Percentiles rank a stretch among this genome's conserved stretches.
phyloP scores from a whole-genome alignment of 768 basidiomycete species.

The Zangia roseola region DNA sequence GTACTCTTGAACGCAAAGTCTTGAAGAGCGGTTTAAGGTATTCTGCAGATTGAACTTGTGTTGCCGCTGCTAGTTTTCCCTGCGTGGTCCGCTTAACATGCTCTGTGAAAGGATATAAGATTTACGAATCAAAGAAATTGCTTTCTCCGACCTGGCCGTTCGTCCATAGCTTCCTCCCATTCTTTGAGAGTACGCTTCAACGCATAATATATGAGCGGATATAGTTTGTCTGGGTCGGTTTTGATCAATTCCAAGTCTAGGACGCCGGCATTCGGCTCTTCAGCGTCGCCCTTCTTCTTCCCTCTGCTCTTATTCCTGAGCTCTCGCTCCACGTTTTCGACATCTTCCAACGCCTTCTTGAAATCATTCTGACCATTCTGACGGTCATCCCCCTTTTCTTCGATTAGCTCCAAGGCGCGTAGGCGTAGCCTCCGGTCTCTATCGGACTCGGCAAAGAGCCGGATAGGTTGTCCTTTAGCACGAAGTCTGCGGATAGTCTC shows the following conservation, averaged over 20 bases:
- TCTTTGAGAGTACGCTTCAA: slow-evolving; percentile 91
- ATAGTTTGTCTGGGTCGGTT: slow-evolving; percentile 90
- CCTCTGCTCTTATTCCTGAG: slow-evolving; percentile 53
- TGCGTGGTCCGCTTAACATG: slow-evolving; percentile 84
- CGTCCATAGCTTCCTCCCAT: slow-evolving; percentile 95
- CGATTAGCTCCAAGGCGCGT: slow-evolving; percentile 92
- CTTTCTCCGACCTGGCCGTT: slow-evolving; percentile 72
- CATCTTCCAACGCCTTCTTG: slow-evolving; percentile 83
- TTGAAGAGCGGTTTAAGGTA: slow-evolving; percentile 98
- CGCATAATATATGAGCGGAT: slow-evolving; percentile 96
- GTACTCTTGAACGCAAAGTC: slow-evolving; percentile 78
- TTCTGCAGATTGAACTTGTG: slow-evolving; percentile 92
- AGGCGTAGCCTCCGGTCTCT: slow-evolving; percentile 88
- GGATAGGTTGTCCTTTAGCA: slow-evolving; percentile 89
- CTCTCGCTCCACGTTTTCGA: slow-evolving; percentile 74
- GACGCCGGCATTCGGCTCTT: slow-evolving; percentile 51
- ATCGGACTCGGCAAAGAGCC: slow-evolving; percentile 93
- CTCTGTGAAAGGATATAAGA: slow-evolving; percentile 44
- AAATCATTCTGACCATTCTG: slow-evolving; percentile 94
- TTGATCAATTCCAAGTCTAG: slow-evolving; percentile 83
- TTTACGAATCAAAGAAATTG: not conserved
- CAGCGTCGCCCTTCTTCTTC: slow-evolving; percentile 61
- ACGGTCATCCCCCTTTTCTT: slow-evolving; percentile 80
- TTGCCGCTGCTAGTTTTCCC: slow-evolving; percentile 93
- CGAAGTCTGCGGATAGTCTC: slow-evolving; percentile 89